Percentiles rank a stretch among this genome's conserved stretches.
Conservation (phyloP, 192 early-diverging fungal genomes). For the Thamnidium elegans region DNA sequence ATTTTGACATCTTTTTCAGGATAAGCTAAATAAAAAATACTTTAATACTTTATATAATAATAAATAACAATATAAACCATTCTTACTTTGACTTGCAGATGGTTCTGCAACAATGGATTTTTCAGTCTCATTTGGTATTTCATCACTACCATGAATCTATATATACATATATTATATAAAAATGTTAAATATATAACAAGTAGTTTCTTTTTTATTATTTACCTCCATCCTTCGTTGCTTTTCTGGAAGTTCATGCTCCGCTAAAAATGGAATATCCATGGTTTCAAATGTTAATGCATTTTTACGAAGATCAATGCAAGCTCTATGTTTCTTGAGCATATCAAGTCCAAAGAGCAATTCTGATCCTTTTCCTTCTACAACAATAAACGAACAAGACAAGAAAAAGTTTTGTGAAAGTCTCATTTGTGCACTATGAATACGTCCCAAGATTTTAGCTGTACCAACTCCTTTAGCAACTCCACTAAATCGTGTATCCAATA, state of each 20-base stretch:
- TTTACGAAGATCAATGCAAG: conserved; percentile 86
- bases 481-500: conserved; percentile 84
- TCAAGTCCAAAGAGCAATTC: conserved; percentile 94
- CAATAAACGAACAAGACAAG: conserved; percentile 86
- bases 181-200: background rate
- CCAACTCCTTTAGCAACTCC: conserved; percentile 94
- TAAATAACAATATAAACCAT: background rate
- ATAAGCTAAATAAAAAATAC: conserved; percentile 16
- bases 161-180: background rate
- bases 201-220: background rate
- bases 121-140: conserved; percentile 37
- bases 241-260: conserved; percentile 89
- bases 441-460: conserved; percentile 94
- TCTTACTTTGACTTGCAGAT: conserved; percentile 17
- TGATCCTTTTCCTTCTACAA: conserved; percentile 90
- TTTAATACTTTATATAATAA: too few relatives aligned
- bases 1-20: conserved; percentile 69
- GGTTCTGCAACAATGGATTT: conserved; percentile 29
- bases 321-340: conserved; percentile 88
- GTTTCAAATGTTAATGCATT: conserved; percentile 79
- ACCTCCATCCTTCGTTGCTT: conserved; percentile 43
- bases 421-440: conserved; percentile 87
- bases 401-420: conserved; percentile 70
- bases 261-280: conserved; percentile 79
- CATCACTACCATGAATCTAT: conserved; percentile 38